Conservation (phyloP, 495 filamentous ascomycete species). For the Symbiotaphrina buchneri region DNA sequence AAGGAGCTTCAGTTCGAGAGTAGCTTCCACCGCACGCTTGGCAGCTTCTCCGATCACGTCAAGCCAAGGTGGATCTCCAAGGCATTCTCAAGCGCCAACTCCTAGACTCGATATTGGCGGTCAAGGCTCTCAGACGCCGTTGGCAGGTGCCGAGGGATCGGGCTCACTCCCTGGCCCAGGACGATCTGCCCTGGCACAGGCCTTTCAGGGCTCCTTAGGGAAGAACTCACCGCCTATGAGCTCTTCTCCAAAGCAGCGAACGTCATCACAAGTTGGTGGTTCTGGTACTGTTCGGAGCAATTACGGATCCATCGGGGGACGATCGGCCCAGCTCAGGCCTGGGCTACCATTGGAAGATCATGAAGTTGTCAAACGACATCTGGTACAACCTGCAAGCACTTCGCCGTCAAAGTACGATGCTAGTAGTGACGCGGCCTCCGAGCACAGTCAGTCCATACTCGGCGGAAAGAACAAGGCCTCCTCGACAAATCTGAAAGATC, state of each 20-base stretch:
- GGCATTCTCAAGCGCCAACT: constrained; percentile 17
- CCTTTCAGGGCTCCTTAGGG: constrained; percentile 36
- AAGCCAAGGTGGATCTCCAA: constrained; percentile 22
- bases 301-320: constrained; percentile 62
- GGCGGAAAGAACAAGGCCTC: no score
- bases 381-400: constrained; percentile 41
- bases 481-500: no score
- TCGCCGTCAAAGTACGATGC: no score
- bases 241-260: constrained; percentile 27
- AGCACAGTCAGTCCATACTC: no score
- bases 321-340: constrained; percentile 15
- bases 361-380: constrained; percentile 59
- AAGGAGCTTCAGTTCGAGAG: no score
- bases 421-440: no score
- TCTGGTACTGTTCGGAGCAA: constrained; percentile 32
- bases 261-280: constrained; percentile 26
- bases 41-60: constrained; percentile 42
- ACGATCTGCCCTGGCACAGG: constrained; percentile 54
- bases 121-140: constrained; percentile 19
- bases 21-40: constrained; percentile 46
- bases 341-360: constrained; percentile 44
- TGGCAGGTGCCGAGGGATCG: constrained; percentile 26
- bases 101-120: constrained; percentile 14
- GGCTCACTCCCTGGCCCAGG: constrained; percentile 37
- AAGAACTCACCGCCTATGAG: constrained; percentile 9